Evolutionary conservation across 1,284 basidiomycete genomes (phyloP), one percentile per base, ranked within the genome.

Genomic region (Macrocybe sp.): DNA sequence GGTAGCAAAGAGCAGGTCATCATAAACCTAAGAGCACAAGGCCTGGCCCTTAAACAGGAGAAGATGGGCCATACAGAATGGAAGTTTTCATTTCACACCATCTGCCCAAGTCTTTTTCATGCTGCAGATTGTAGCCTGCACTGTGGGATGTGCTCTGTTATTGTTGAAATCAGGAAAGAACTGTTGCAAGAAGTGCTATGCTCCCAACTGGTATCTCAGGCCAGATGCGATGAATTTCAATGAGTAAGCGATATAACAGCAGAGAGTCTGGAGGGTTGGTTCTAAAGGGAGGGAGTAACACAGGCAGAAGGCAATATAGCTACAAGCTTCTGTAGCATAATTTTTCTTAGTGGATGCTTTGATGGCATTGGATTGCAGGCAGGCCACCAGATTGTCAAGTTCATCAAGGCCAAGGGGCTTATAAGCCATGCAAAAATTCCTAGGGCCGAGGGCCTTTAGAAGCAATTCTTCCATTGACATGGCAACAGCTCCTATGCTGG

Each of bases 241-340:
- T 1, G 55, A 47, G 29, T 51, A 61, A 2, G 58, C 53, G 33
- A 60, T 54, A 33, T 57, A 57, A 6, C 37, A 28, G n/a, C 45
- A 33, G 1, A 61, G 42, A 0, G 55, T 62, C 10, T 45, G 14
- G 2, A 58, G 58, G 11, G 57, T 61, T 0, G 57, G 59, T 7
- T 52, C 43, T 4, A 61, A 41, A 11, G 58, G 49, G 2, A 57
- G 37, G 1, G 42, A 9, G 42, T 59, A 52, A 1, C 22, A 29
- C 0, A 46, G 11, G 43, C 57, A 62, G 28, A 63, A 61, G 0
- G 12, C n/a, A 16, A 58, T 51, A 28, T 64, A 63, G 30, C 63
- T 58, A n/a, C 52, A 41, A 4, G 53, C 58, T 7, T 58, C 56
- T 1, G 55, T 56, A 1, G 41, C 36, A 14, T 14, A 14, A 14